These are phyloP conservation scores for Pyronema domesticum DNA, from an alignment of 495 filamentous ascomycete genomes.

Conservation along the genomic window DNA sequence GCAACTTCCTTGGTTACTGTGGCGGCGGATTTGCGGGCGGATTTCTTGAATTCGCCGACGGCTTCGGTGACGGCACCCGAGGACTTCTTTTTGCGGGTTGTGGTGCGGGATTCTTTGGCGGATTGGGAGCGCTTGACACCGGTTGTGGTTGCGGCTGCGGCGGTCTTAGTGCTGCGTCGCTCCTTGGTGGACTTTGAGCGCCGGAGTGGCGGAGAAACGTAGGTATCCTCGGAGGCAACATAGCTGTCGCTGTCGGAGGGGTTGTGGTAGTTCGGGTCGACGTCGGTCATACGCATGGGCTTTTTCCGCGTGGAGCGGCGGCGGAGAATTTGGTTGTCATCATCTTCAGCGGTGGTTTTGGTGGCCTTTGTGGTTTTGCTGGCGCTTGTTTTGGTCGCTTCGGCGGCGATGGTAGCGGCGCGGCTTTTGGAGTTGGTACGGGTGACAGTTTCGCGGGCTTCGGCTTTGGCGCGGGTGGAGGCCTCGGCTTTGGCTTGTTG, in stretches of 20 bases:
- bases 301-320: background rate
- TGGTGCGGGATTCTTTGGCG: background rate
- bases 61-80: background rate
- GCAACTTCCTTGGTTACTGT: no score
- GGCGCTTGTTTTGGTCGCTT: background rate
- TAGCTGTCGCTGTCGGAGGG: background rate
- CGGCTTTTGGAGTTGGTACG: no score
- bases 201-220: no score
- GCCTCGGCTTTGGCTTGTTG: background rate
- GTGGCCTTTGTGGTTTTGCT: no score
- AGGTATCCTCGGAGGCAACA: background rate
- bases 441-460: no score
- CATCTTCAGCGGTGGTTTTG: no score
- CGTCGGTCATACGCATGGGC: background rate
- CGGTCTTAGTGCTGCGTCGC: no score
- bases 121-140: background rate
- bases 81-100: background rate
- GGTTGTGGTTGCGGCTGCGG: background rate
- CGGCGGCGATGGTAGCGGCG: background rate
- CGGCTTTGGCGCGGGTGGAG: background rate
- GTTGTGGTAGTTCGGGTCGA: background rate
- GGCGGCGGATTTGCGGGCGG: no score
- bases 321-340: background rate
- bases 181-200: no score
- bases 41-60: background rate